Percentiles rank a stretch among this genome's conserved stretches.
Conservation (phyloP, 2,329 filamentous ascomycete species). For the Diaporthe sp. region DNA sequence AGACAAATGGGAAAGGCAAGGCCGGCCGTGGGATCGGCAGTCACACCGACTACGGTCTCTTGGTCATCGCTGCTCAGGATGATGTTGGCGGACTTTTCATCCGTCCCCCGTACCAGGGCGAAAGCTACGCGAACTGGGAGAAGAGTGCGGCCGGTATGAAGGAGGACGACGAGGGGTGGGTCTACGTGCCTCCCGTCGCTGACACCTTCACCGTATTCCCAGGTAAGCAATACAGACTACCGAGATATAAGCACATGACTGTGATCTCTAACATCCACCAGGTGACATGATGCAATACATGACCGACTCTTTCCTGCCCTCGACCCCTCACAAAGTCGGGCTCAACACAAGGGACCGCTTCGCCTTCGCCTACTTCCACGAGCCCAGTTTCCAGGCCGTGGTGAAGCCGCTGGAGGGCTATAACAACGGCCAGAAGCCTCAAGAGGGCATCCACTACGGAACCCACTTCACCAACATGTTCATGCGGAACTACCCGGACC, state of each 20-base stretch:
- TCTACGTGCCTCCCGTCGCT: constrained; percentile 61
- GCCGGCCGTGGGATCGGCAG: constrained; percentile 65
- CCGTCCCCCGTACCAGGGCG: constrained; percentile 56
- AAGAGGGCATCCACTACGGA: constrained; percentile 64
- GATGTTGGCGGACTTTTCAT: constrained; percentile 65
- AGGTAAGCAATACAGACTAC: constrained; percentile 47
- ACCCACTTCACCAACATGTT: constrained; percentile 67
- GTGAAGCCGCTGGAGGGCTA: constrained; percentile 59
- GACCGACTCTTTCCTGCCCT: constrained; percentile 60
- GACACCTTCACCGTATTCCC: constrained; percentile 65
- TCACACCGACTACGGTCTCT: constrained; percentile 66
- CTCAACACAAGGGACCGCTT: constrained; percentile 63
- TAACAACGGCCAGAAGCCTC: constrained; percentile 48
- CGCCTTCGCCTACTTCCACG: constrained; percentile 66
- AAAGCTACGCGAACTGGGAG: constrained; percentile 62
- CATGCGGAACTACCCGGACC: constrained; percentile 63
- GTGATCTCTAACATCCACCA: constrained; percentile 40
- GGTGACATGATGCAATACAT: constrained; percentile 68
- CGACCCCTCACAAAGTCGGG: constrained; percentile 65
- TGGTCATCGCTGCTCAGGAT: constrained; percentile 65
- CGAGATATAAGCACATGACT: neutral
- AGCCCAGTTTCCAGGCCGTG: constrained; percentile 63
- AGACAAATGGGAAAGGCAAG: constrained; percentile 64
- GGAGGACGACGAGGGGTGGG: constrained; percentile 61
- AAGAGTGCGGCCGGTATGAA: constrained; percentile 58